Evolutionary conservation across 1,139 yeast genomes (phyloP), one percentile per base, ranked within the genome.

Genomic region (Hansenula lynferdii): DNA sequence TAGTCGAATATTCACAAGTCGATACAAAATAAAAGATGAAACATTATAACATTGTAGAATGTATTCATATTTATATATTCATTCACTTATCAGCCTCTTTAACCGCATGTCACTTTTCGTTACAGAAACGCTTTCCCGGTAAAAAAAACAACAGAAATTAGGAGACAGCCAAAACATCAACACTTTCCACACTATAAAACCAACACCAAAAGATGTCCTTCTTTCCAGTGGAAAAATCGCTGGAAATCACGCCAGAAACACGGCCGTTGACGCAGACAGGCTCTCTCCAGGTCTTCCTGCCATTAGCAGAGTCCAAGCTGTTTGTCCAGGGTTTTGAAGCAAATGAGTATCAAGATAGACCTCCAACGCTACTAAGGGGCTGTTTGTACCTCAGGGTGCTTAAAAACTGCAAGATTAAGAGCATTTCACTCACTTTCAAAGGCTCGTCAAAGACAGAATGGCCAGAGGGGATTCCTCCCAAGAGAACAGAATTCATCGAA

Each of bases 401-500:
- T 36, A 90, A 89, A 54, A 83, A 95, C 0, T 70, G 83, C 28
- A 87, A 82, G 59, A 68, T 92, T 47, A 87, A 85, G 59, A 61
- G 77, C 27, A 76, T 92, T n/a, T 60, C 68, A 4, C 64, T 92
- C 38, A 64, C 71, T 3, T 82, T 92, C 56, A 73, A 75, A 45
- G 98, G 97, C 2, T 59, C 64, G 2, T 77, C 86, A 32, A 69
- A 85, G 46, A 92, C 98, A 0, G 97, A 92, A 48, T 92, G 98
- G 97, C 98, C 97, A 3, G 98, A 94, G 54, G 98, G 97, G 1
- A 89, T 90, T 21, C 98, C 98, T 0, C 97, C 97, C 0, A 86
- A 85, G 56, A 78, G 79, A 52, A 67, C 69, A 20, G 82, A 77
- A 20, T 80, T 76, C 44, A 58, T 61, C 22, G 98, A 92, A 54